Conservation (phyloP, 768 basidiomycete genomes). For the Termitomyces sp. region DNA sequence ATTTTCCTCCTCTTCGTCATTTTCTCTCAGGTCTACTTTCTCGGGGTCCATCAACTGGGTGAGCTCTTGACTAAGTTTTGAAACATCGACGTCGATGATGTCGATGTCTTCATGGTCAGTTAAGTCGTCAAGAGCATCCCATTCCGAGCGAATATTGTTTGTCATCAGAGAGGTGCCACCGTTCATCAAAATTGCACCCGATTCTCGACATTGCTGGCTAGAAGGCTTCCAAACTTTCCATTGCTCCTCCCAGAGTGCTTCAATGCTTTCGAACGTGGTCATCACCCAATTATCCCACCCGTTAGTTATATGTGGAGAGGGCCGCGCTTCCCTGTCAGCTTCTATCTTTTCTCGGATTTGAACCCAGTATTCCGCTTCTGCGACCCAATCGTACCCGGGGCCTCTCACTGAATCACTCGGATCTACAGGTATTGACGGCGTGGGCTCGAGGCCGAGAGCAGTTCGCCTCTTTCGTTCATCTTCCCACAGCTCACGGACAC, state of each 20-base stretch:
- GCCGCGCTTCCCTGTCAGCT: constrained; percentile 25
- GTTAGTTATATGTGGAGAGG: constrained; percentile 11
- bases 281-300: constrained; percentile 74
- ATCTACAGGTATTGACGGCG: constrained; percentile 68
- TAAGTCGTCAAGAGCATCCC: constrained; percentile 2
- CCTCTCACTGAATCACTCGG: constrained; percentile 58
- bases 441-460: constrained; percentile 61
- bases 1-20: constrained; percentile 16
- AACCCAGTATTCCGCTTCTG: constrained; percentile 72
- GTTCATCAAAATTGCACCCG: neutral
- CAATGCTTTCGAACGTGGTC: constrained; percentile 87
- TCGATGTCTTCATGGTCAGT: constrained; percentile 12
- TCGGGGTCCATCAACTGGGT: constrained; percentile 26
- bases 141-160: neutral
- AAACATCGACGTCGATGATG: constrained; percentile 45
- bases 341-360: constrained; percentile 61
- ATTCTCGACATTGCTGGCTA: neutral
- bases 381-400: constrained; percentile 58
- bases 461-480: constrained; percentile 80
- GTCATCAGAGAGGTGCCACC: neutral
- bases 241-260: constrained; percentile 74
- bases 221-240: constrained; percentile 54
- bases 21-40: constrained; percentile 23
- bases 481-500: constrained; percentile 94
- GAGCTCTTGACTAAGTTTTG: constrained; percentile 46